Evolutionary conservation across 306 rosid genomes (phyloP), one percentile per base, ranked within the genome.

Genomic region (Hippophae tibetana): DNA sequence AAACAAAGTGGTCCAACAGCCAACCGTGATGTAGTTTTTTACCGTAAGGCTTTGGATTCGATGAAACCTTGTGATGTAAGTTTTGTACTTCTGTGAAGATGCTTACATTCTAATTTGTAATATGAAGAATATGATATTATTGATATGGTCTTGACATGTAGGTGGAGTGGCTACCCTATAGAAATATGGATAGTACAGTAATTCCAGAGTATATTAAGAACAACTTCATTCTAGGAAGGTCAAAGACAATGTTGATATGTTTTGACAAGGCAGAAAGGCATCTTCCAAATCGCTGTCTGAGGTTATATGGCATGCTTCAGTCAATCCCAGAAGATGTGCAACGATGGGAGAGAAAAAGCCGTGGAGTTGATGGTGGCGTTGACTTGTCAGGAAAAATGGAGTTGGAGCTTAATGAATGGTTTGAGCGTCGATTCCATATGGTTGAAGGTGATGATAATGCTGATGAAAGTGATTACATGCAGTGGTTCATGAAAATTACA

Each of bases 181-280:
- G 80, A 77, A 78, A 78, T 57, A 68, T 93, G 86, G 89, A 82
- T 67, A 86, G 95, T 73, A 84, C 80, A 70, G 76, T 82, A 13
- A 84, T 88, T 71, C 99, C 99, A 2, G 93, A 93, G 49, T 85
- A 88, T 70, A 82, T 93, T 71, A 84, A 75, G 71, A 81, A 60
- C 64, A 83, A 81, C 65, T 68, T 93, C 72, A 75, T 72, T 55
- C 70, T 88, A 67, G 96, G 94, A 67, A 78, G 96, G 81, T 83
- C 99, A 10, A 93, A 75, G 78, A 88, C 99, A 62, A 93, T 93
- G 99, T 60, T 93, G 66, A 82, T 93, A 55, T 88, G 97, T 79
- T 93, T 93, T 79, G 99, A 93, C 80, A 93, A 93, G 86, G 99
- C 99, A 10, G 99, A 93, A 77, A 82, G 97, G 72, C 99, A 93